Base-by-base conservation (phyloP, 2,329 filamentous ascomycete genomes). In the Hymenoscyphus fructigenus region DNA sequence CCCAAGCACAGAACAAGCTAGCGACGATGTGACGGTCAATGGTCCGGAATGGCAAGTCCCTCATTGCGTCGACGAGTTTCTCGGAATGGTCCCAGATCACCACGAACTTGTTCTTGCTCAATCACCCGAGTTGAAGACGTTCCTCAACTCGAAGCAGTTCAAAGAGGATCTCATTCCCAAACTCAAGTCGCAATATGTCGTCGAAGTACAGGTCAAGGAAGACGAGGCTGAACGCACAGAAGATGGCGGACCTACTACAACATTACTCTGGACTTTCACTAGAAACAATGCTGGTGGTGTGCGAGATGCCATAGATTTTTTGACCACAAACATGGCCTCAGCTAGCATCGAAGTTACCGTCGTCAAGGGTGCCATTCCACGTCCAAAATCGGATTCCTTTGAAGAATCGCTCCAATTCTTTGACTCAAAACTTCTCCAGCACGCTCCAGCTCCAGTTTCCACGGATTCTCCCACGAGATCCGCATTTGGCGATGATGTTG, bases 351-450 rank as follows among this genome's bases (percentile, higher is more conserved):
- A 98, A 73, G 86, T 89, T 10, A 91, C 86, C 64, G 89, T 93
- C 53, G 88, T 98, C 74, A 96, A 96, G 78, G 95, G 95, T 61
- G 89, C 92, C n/a, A 95, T 98, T 69, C 93, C 94, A 23, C 91
- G 95, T n/a, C 95, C 95, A 68, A 97, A 98, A 81, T 98, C 95
- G 0, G 95, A 99, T 77, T 97, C 95, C 0, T 99, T 99, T 70
- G 95, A 99, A 76, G 94, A 99, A 73, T 96, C 94, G 7, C 84
- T 98, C 61, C 94, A 93, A 64, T 98, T 93, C 81, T 99, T 99
- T 75, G 92, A 97, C 76, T 97, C 94, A 1, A 98, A 97, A 80
- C 85, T 99, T 57, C 85, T 99, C 62, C 95, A 98, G 78, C 93
- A 96, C 73, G 93, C 94, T 3, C 93, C 94, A 41, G 86, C 91